Evolutionary conservation across 179 eudicot species (phyloP).

Genomic region (Patellifolia procumbens): DNA sequence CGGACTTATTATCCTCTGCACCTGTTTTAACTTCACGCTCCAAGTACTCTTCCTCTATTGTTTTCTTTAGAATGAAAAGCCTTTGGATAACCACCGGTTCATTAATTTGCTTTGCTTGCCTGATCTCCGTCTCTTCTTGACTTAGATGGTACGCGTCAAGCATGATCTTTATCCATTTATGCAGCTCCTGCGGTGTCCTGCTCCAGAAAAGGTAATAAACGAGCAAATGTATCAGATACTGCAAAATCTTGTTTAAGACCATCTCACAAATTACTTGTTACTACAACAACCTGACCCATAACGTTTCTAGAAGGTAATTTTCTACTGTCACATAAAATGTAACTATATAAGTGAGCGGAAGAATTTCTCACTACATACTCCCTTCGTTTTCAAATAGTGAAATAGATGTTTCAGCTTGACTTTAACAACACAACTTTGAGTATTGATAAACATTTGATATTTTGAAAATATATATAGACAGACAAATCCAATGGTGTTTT

Average conservation of each 20-base stretch:
- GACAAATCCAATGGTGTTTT: no score
- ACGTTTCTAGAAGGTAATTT: no score
- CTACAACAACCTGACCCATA: not conserved
- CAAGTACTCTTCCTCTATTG: conserved; percentile 84
- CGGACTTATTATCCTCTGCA: conserved; percentile 22
- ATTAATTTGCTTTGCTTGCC: conserved; percentile 78
- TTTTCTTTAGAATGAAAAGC: conserved; percentile 84
- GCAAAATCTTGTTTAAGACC: not conserved
- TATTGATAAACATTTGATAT: no score
- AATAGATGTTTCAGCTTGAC: no score
- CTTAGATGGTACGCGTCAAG: conserved; percentile 77
- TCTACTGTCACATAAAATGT: not conserved
- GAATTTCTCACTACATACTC: no score
- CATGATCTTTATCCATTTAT: conserved; percentile 90
- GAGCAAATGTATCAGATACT: not conserved
- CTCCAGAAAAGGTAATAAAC: conserved; percentile 24
- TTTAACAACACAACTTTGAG: no score
- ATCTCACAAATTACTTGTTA: not conserved
- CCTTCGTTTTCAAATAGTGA: no score
- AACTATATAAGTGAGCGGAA: no score
- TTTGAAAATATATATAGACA: no score
- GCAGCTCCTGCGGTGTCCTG: conserved; percentile 93
- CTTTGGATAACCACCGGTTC: conserved; percentile 83
- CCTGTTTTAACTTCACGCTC: conserved; percentile 39
- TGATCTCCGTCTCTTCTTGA: conserved; percentile 82